Evolutionary conservation across 192 early-diverging fungal genomes (phyloP).

Genomic region (Entomortierella chlamydospora): DNA sequence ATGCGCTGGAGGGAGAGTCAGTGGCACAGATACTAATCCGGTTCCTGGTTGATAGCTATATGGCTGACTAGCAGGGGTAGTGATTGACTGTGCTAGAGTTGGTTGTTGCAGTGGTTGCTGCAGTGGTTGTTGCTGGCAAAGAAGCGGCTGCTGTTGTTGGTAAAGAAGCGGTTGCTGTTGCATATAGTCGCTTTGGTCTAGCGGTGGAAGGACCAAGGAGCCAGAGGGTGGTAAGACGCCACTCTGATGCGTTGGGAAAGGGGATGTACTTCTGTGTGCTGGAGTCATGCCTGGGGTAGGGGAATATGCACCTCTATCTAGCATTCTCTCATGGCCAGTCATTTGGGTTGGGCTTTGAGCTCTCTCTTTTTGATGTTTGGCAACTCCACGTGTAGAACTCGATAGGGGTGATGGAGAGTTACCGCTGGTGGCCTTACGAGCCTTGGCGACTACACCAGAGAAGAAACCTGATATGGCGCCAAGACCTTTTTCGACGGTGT

Average conservation of each 20-base stretch:
- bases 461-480: not conserved
- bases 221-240: constrained; percentile 3
- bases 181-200: constrained; percentile 1
- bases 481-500: not conserved
- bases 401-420: not conserved
- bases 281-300: not conserved
- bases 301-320: too few relatives aligned
- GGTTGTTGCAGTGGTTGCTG: constrained; percentile 8
- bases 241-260: constrained; percentile 16
- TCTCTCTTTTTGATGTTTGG: not conserved
- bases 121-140: constrained; percentile 5
- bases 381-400: not conserved
- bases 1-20: constrained; percentile 2
- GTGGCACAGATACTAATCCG: constrained; percentile 40
- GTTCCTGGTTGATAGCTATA: constrained; percentile 49
- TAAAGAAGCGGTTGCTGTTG: constrained; percentile 10
- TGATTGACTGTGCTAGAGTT: not conserved
- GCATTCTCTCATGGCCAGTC: too few relatives aligned
- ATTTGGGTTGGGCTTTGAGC: not conserved
- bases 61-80: constrained; percentile 26
- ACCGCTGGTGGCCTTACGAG: constrained; percentile 3
- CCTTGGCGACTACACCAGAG: not conserved
- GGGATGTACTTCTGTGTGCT: not conserved
- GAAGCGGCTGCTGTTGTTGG: constrained; percentile 10
- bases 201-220: not conserved